phyloP scores from a whole-genome alignment of 73 alveolate species.

The Paraurostyla sp. region DNA sequence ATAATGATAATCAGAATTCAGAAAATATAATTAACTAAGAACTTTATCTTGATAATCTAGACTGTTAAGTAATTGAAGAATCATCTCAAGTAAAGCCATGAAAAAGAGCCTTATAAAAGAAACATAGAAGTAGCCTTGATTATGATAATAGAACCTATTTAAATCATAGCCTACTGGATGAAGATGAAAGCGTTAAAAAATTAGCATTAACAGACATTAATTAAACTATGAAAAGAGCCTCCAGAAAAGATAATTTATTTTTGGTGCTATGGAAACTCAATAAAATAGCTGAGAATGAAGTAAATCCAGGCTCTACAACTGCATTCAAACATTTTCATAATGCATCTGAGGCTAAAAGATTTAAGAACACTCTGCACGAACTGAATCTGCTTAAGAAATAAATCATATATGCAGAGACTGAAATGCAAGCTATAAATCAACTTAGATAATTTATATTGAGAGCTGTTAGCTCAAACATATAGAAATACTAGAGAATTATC shows the following conservation, averaged over 20 bases:
- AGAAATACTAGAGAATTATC: neutral
- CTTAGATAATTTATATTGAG: neutral
- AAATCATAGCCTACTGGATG: too few species aligned
- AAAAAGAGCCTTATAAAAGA: too few species aligned
- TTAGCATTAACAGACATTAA: too few species aligned
- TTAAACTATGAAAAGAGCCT: neutral
- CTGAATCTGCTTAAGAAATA: neutral
- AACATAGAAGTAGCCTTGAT: too few species aligned
- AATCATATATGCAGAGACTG: neutral
- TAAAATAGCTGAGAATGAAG: neutral
- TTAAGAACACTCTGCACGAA: constrained; percentile 10
- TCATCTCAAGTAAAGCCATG: too few species aligned
- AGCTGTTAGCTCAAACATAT: neutral
- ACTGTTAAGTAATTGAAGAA: too few species aligned
- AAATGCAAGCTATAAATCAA: neutral
- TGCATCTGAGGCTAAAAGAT: constrained; percentile 47
- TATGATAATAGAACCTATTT: neutral
- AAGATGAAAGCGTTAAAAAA: too few species aligned
- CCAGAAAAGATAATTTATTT: constrained; percentile 20
- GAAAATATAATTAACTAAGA: neutral
- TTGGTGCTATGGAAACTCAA: constrained; percentile 24
- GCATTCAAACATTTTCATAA: constrained; percentile 29
- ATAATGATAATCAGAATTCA: neutral
- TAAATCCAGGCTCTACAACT: constrained; percentile 24
- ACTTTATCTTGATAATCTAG: neutral